Percentiles rank a stretch among this genome's conserved stretches.
Evolutionary conservation across 345 rosid genomes (phyloP).

Genomic region (Erodium maritimum): DNA sequence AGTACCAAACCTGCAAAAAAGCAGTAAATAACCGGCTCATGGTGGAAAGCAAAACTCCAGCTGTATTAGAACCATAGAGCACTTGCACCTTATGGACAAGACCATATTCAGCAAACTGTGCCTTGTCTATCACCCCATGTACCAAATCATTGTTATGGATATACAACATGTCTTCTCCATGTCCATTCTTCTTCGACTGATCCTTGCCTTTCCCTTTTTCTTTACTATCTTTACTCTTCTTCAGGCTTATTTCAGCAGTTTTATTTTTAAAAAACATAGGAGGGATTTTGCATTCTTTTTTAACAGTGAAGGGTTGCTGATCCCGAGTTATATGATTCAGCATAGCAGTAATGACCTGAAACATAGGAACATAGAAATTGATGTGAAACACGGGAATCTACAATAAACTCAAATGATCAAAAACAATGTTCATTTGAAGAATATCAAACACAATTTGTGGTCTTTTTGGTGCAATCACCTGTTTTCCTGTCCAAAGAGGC

Average conservation of each 20-base stretch:
- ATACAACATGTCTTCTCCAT: slow-evolving; percentile 59
- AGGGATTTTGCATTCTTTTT: slow-evolving; percentile 65
- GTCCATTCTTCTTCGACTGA: slow-evolving; percentile 15
- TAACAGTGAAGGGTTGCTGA: slow-evolving; percentile 65
- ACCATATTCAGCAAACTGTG: slow-evolving; percentile 95
- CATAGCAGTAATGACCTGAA: slow-evolving; percentile 61
- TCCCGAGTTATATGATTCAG: slow-evolving; percentile 64
- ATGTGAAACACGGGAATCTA: not conserved
- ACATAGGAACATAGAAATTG: slow-evolving; percentile 2
- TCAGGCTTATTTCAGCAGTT: slow-evolving; percentile 16
- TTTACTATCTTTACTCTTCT: slow-evolving; percentile 9
- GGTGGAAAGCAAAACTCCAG: slow-evolving; percentile 75
- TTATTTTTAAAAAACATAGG: slow-evolving; percentile 55
- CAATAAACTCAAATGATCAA: not conserved
- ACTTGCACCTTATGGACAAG: slow-evolving; percentile 91
- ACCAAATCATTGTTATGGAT: slow-evolving; percentile 58
- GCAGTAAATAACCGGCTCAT: slow-evolving; percentile 84
- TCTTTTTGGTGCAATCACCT: slow-evolving; percentile 33
- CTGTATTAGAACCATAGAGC: slow-evolving; percentile 78
- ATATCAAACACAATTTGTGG: not conserved
- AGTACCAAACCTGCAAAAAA: slow-evolving; percentile 59
- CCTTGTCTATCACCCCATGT: slow-evolving; percentile 93
- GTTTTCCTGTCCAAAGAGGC: slow-evolving; percentile 96
- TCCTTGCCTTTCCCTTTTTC: not conserved
- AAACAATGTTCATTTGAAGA: not conserved